phyloP scores from a whole-genome alignment of 2,329 filamentous ascomycete species.

The Tolypocladium paradoxum region DNA sequence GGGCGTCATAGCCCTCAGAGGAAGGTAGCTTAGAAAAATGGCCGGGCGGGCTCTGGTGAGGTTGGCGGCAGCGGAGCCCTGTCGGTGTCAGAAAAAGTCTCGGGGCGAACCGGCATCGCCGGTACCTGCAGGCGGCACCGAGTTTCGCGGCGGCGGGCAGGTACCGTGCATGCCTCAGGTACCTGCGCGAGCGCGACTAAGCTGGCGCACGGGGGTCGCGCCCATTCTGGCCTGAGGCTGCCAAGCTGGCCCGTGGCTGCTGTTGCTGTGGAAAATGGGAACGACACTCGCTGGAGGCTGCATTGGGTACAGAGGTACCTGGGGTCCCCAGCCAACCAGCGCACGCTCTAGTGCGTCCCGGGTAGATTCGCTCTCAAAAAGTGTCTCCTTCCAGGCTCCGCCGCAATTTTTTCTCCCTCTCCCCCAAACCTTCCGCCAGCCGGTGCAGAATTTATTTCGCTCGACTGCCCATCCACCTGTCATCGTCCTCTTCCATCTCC shows the following conservation, averaged over 20 bases:
- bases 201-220: not conserved
- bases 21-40: not conserved
- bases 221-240: conserved; percentile 21
- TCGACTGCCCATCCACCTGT: conserved; percentile 25
- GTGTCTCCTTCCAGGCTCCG: conserved; percentile 32
- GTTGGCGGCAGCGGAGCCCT: not conserved
- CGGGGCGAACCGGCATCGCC: conserved; percentile 24
- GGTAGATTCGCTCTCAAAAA: conserved; percentile 46
- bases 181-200: not conserved
- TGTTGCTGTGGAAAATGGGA: conserved; percentile 21
- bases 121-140: not conserved
- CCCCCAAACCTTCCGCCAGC: conserved; percentile 31
- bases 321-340: conserved; percentile 6
- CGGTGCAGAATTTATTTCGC: conserved; percentile 35
- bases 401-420: conserved; percentile 39
- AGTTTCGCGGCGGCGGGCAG: not conserved
- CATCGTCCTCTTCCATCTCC: conserved; percentile 32
- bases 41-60: not conserved
- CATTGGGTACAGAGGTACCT: not conserved
- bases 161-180: not conserved
- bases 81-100: conserved; percentile 20
- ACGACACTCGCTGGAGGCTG: not conserved
- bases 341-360: conserved; percentile 23
- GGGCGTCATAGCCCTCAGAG: not conserved
- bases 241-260: conserved; percentile 8